phyloP scores from a whole-genome alignment of 768 basidiomycete genomes.

The Astraeus odoratus region DNA sequence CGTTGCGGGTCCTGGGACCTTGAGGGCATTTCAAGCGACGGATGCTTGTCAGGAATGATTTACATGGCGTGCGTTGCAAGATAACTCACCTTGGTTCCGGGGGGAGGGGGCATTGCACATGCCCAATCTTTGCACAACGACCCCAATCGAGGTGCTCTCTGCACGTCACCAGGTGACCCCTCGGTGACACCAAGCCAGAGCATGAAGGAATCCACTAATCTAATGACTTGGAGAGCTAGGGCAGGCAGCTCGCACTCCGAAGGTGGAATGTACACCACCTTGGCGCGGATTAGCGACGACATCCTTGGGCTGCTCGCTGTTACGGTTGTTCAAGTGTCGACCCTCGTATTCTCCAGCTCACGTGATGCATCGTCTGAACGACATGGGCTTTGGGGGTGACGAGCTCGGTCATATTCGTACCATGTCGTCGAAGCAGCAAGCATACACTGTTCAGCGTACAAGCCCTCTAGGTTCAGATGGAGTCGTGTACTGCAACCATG shows the following conservation, averaged over 20 bases:
- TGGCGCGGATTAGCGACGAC: conserved; percentile 32
- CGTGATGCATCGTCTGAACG: no score
- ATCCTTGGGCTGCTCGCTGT: no score
- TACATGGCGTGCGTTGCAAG: background rate
- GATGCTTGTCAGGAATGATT: background rate
- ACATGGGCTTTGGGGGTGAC: no score
- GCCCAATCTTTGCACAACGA: conserved; percentile 71
- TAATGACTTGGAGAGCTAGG: conserved; percentile 60
- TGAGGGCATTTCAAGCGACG: background rate
- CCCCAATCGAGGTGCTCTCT: conserved; percentile 47
- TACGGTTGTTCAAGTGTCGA: background rate
- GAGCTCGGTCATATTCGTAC: no score
- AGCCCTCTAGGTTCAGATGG: conserved; percentile 24
- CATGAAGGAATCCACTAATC: conserved; percentile 71
- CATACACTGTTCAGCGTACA: conserved; percentile 11
- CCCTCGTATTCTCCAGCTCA: no score
- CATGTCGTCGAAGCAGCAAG: conserved; percentile 7
- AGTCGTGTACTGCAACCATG: conserved; percentile 31
- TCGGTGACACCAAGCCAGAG: conserved; percentile 70
- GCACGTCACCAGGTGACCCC: conserved; percentile 35
- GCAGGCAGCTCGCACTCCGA: conserved; percentile 46
- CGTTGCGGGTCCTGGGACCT: conserved; percentile 38
- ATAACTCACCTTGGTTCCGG: conserved; percentile 20
- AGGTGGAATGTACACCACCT: conserved; percentile 43
- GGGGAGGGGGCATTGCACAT: conserved; percentile 63